A percentile compares a stretch with the other conserved stretches of the same genome.
Conservation (phyloP, 2,329 filamentous ascomycete species). For the Beauveria asiatica region DNA sequence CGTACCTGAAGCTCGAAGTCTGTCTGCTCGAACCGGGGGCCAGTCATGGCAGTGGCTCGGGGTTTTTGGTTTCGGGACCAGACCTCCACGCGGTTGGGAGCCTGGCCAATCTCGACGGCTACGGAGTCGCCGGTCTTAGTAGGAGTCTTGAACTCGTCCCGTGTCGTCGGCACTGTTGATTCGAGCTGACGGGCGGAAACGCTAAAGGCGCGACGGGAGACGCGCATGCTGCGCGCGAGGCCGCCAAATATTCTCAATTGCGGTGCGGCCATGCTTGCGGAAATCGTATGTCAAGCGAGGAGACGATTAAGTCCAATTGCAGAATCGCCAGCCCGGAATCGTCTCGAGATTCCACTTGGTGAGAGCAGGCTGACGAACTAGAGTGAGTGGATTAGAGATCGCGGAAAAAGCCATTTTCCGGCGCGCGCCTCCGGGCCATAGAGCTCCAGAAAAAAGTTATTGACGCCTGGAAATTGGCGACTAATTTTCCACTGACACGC, state of each 20-base stretch:
- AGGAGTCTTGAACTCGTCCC: constrained; percentile 28
- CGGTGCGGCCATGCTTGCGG: constrained; percentile 33
- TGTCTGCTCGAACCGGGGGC: constrained; percentile 94
- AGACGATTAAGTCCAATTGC: constrained; percentile 1
- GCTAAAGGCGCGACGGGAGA: constrained; percentile 39
- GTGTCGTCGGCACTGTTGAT: constrained; percentile 29
- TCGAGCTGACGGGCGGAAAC: constrained; percentile 40
- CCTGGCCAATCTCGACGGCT: constrained; percentile 56
- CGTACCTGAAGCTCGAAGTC: constrained; percentile 85
- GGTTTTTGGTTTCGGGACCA: constrained; percentile 86
- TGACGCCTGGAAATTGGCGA: background rate
- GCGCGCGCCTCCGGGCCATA: background rate
- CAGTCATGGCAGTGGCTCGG: constrained; percentile 76
- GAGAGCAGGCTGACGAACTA: constrained; percentile 10
- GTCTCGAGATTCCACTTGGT: background rate
- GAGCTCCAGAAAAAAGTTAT: constrained; percentile 12
- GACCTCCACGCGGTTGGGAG: constrained; percentile 71
- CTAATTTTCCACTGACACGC: background rate
- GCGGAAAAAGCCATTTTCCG: constrained; percentile 13
- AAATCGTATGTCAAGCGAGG: background rate
- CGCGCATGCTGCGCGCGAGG: constrained; percentile 36
- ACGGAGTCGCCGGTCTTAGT: constrained; percentile 36
- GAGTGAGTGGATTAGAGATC: constrained; percentile 12
- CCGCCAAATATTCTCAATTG: constrained; percentile 37
- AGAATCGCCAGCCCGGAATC: background rate